Evolutionary conservation across 2,329 filamentous ascomycete genomes (phyloP), one percentile per base, ranked within the genome.

Genomic region (Proliferodiscus dingleyae): DNA sequence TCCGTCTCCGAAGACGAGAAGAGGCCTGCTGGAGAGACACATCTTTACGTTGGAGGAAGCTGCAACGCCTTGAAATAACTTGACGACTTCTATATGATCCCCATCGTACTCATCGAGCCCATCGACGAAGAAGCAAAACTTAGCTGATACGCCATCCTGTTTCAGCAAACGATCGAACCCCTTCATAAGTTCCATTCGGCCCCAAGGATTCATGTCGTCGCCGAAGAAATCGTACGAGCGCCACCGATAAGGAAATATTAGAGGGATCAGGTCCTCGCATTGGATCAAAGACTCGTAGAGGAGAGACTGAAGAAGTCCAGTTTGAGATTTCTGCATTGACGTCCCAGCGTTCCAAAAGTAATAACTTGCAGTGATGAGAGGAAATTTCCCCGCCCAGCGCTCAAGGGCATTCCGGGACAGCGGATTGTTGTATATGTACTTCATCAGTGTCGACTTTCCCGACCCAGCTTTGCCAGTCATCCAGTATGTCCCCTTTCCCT

Each of bases 301-400:
- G n/a, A 41, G 6, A 7, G 24, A 18, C 7, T 16, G 23, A 10
- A 41, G 38, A 5, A 41, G n/a, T 11, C 38, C 38, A 4, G 8
- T 8, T 30, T 41, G 43, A 9, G 48, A 51, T 30, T 46, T 51
- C 24, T 53, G 48, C 15, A 42, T 24, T 18, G 7, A 30, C 8
- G 24, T 26, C 6, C 66, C 66, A 18, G 64, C 64, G 3, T 62
- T 70, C 71, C 70, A 74, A 47, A 74, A 71, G 53, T 70, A 74
- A 53, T 68, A 72, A 0, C 61, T 64, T 0, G 69, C 68, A 0
- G 18, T 22, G 62, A 64, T 3, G 60, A 26, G 5, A 49, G 21
- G 6, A 22, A 24, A 6, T 33, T 37, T 9, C 0, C 22, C 55
- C 0, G 64, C 54, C 68, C 66, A 69, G 1, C 22, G 22, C 3